Percentiles rank a stretch among this genome's conserved stretches.
These are phyloP conservation scores for Danielozyma ontarioensis DNA, from an alignment of 805 yeast species.

Conservation along the genomic window DNA sequence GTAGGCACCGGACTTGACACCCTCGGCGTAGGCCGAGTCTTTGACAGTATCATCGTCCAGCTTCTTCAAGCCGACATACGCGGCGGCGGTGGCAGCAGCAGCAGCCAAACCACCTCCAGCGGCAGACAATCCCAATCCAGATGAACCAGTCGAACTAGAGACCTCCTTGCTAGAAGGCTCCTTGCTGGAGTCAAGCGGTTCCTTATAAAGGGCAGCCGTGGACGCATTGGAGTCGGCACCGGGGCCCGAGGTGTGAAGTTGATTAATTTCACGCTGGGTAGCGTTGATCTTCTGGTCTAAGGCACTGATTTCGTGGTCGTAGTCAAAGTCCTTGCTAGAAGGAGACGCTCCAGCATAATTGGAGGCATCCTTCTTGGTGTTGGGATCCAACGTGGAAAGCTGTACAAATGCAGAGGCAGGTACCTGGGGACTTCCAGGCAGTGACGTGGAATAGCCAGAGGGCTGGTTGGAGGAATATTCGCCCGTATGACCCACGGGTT, in stretches of 20 bases:
- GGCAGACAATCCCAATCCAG: conserved; percentile 1
- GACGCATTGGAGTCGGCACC: conserved; percentile 3
- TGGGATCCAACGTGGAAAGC: not conserved
- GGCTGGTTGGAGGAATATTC: too few species aligned
- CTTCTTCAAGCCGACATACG: conserved; percentile 5
- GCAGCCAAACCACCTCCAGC: conserved; percentile 6
- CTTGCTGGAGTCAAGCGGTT: too few species aligned
- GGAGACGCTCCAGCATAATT: conserved; percentile 7
- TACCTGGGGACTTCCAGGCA: not conserved
- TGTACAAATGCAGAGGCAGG: too few species aligned
- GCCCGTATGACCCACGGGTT: too few species aligned
- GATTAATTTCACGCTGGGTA: conserved; percentile 21
- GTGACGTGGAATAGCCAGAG: conserved; percentile 1
- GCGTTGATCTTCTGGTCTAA: conserved; percentile 19
- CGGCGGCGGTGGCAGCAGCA: conserved; percentile 9
- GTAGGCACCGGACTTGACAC: conserved; percentile 13
- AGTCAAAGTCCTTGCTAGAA: conserved; percentile 13
- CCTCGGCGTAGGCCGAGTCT: conserved; percentile 12
- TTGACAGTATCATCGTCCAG: conserved; percentile 2
- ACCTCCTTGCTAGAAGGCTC: conserved; percentile 1
- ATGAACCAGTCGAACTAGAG: conserved; percentile 1
- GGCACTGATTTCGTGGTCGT: conserved; percentile 16
- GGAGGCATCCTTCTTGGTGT: not conserved
- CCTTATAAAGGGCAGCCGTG: conserved; percentile 4
- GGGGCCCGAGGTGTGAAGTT: conserved; percentile 3